Percentiles rank a stretch among this genome's conserved stretches.
These are phyloP conservation scores for Orobanche coerulescens DNA, from an alignment of 257 asterid genomes.

Conservation along the genomic window DNA sequence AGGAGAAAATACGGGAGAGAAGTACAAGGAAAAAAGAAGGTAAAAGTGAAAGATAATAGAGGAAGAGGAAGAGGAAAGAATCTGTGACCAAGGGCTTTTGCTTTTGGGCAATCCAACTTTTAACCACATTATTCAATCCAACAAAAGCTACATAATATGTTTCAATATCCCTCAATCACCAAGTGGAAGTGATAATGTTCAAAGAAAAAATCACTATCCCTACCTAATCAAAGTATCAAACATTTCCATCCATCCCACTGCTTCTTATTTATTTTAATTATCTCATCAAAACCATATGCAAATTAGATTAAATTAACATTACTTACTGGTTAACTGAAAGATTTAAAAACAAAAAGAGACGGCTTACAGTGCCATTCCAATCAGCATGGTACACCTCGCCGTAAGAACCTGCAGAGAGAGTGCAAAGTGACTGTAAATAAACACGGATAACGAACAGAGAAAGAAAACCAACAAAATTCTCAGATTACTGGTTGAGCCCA, in stretches of 20 bases:
- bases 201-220: background rate
- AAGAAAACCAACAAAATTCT: conserved; percentile 13
- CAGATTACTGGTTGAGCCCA: conserved; percentile 1
- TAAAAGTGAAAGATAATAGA: background rate
- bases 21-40: background rate
- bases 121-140: background rate
- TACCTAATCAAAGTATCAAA: background rate
- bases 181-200: background rate
- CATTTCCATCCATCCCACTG: background rate
- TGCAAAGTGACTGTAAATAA: background rate
- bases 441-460: conserved; percentile 14
- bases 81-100: background rate
- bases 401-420: conserved; percentile 70
- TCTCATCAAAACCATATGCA: background rate
- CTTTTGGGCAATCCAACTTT: background rate
- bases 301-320: conserved; percentile 7
- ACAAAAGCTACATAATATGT: background rate
- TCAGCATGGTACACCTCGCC: conserved; percentile 99
- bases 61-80: background rate
- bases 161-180: background rate
- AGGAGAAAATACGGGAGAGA: background rate
- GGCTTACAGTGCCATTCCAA: conserved; percentile 98
- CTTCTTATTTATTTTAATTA: background rate
- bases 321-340: background rate
- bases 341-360: conserved; percentile 22